Conservation (phyloP, 257 asterid species). For the Nicotiana benthamiana region DNA sequence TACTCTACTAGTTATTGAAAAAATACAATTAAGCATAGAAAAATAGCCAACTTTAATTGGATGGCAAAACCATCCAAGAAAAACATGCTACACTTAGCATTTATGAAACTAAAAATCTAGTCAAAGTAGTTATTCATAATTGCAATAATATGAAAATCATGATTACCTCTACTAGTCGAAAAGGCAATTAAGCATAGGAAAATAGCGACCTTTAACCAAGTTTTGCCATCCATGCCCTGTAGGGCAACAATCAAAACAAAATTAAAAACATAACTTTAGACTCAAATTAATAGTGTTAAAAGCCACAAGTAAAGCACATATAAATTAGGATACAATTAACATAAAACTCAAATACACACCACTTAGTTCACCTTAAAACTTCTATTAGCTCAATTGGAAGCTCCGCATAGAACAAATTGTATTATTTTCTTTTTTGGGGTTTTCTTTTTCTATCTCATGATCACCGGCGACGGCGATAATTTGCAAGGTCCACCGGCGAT, state of each 20-base stretch:
- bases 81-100: background rate
- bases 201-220: conserved; percentile 23
- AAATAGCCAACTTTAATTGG: background rate
- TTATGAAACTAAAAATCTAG: background rate
- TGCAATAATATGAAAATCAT: background rate
- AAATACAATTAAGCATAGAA: background rate
- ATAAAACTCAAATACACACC: background rate
- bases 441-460: background rate
- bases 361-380: conserved; percentile 2
- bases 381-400: background rate
- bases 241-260: background rate
- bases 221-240: conserved; percentile 25
- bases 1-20: background rate
- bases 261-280: background rate
- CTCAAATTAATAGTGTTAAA: background rate
- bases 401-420: background rate
- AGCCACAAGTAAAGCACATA: background rate
- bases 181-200: conserved; percentile 17
- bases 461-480: conserved; percentile 4
- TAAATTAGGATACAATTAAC: background rate
- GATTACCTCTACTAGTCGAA: conserved; percentile 31
- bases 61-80: background rate
- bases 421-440: background rate
- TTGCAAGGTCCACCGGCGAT: conserved; percentile 6
- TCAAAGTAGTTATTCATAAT: background rate